phyloP scores from a whole-genome alignment of 495 filamentous ascomycete species.

The Amphirosellinia nigrospora region DNA sequence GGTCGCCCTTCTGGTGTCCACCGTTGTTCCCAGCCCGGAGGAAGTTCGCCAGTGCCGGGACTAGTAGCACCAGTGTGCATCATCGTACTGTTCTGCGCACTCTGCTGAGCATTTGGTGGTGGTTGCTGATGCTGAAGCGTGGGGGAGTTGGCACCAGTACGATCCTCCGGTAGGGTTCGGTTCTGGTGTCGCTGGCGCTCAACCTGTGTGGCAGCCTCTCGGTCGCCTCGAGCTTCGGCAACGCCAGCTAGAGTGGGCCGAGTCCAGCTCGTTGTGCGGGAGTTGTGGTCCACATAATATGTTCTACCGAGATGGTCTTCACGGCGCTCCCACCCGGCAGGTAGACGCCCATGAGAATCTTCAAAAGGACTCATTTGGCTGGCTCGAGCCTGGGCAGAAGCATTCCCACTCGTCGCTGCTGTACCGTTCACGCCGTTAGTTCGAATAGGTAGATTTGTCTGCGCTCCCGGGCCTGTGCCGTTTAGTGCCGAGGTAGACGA shows the following conservation, averaged over 20 bases:
- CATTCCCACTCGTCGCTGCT: slow-evolving; percentile 46
- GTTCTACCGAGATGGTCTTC: slow-evolving; percentile 96
- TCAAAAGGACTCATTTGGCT: slow-evolving; percentile 89
- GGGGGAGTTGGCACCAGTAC: slow-evolving; percentile 92
- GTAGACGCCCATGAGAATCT: slow-evolving; percentile 89
- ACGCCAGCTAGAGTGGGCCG: slow-evolving; percentile 82
- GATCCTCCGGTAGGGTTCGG: slow-evolving; percentile 92
- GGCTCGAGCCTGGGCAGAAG: slow-evolving; percentile 40
- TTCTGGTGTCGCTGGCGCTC: slow-evolving; percentile 94
- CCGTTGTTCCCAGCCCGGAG: slow-evolving; percentile 94
- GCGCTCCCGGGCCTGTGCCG: slow-evolving; percentile 39
- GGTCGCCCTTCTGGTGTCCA: slow-evolving; percentile 92
- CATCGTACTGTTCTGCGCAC: slow-evolving; percentile 73
- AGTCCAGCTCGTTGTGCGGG: slow-evolving; percentile 94
- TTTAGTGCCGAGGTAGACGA: slow-evolving; percentile 55
- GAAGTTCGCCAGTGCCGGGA: slow-evolving; percentile 92
- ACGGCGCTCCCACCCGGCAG: slow-evolving; percentile 92
- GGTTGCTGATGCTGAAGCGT: slow-evolving; percentile 70
- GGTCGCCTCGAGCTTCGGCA: slow-evolving; percentile 74
- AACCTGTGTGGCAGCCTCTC: slow-evolving; percentile 86
- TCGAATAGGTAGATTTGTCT: slow-evolving; percentile 43
- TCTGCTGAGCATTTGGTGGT: slow-evolving; percentile 53
- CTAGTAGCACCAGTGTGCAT: slow-evolving; percentile 95
- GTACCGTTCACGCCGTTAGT: slow-evolving; percentile 48
- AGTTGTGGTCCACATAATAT: slow-evolving; percentile 99